Percentiles rank a stretch among this genome's conserved stretches.
Evolutionary conservation across 768 basidiomycete species (phyloP).

Genomic region (Boletus vinaceobasis): DNA sequence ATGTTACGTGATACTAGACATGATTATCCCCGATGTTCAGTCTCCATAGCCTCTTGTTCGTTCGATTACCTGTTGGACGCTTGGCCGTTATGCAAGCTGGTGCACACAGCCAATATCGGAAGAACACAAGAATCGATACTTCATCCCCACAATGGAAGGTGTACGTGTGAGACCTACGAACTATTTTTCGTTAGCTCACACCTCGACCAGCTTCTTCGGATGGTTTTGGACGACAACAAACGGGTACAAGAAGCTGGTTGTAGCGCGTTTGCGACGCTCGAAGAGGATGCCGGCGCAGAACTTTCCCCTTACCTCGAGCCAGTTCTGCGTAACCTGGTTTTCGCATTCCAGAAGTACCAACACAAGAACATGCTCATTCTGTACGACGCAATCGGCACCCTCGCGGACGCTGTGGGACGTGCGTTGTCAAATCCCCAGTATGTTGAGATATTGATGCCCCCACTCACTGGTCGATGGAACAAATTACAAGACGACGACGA

Average conservation of each 20-base stretch:
- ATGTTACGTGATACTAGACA: slow-evolving; percentile 12
- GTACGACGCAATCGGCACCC: slow-evolving; percentile 97
- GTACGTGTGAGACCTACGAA: slow-evolving; percentile 46
- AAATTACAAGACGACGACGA: slow-evolving; percentile 87
- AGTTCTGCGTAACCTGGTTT: slow-evolving; percentile 89
- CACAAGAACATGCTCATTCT: slow-evolving; percentile 99
- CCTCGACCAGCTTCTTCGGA: slow-evolving; percentile 76
- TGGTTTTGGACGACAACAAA: slow-evolving; percentile 98
- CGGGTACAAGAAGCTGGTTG: slow-evolving; percentile 99
- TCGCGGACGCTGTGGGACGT: slow-evolving; percentile 93
- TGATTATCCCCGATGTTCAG: slow-evolving; percentile 1
- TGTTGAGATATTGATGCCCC: slow-evolving; percentile 96
- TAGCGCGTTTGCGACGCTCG: slow-evolving; percentile 96
- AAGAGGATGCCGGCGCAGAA: slow-evolving; percentile 91
- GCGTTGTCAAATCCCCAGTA: slow-evolving; percentile 82
- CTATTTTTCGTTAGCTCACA: neutral
- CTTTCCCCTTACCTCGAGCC: slow-evolving; percentile 94
- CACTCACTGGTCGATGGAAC: slow-evolving; percentile 86
- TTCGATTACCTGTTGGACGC: slow-evolving; percentile 98
- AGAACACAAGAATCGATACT: slow-evolving; percentile 86
- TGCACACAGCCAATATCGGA: slow-evolving; percentile 81
- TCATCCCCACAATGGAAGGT: slow-evolving; percentile 98
- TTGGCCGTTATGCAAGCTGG: slow-evolving; percentile 99
- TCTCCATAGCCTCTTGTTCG: slow-evolving; percentile 81
- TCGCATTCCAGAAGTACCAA: slow-evolving; percentile 97